Base-by-base conservation (phyloP, 805 yeast genomes). In the Hanseniaspora opuntiae region DNA sequence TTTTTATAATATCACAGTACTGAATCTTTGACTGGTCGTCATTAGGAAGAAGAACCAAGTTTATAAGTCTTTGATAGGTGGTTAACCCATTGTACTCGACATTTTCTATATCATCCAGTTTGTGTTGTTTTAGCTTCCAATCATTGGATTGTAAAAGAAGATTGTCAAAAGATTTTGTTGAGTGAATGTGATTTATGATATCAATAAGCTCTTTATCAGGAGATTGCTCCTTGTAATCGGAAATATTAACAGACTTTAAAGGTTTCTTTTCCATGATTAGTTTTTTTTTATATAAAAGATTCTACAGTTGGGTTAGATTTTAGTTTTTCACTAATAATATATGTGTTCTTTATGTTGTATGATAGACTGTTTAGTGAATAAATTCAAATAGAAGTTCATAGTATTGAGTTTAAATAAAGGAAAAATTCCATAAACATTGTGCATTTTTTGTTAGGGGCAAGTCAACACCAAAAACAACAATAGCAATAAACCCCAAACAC, bases 1-100 rank as follows among this genome's bases (percentile, higher is more conserved):
- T 55, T 28, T 59, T 55, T n/a, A 63, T 60, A 17, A 55, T 58
- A 10, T 57, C 53, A 24, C 59, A 52, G 24, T 59, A 59, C 11
- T 46, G 47, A 6, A 47, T n/a, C 37, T 39, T 42, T 6, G 54
- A 35, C 25, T 42, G 19, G 4, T 36, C 24, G 20, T 44, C 24
- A 20, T 36, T 25, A 17, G 54, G 45, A 11, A 51, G 16, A 28
- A 51, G 22, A 19, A 51, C 47, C n/a, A 51, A 25, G 17, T 44
- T 44, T 14, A 51, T 51, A 6, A 51, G n/a, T 51, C 54, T 51
- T 44, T 51, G 48, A 16, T 51, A 51, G 10, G 54, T 51, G 14
- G 54, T 51, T 36, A 51, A 37, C 2, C 54, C 54, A 12, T 51
- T 42, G 45, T 37, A 51, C 19, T 51, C 45, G 17, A 44, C 47